Evolutionary conservation across 2,329 filamentous ascomycete species (phyloP).

Genomic region (Trichocomaceae sp.): DNA sequence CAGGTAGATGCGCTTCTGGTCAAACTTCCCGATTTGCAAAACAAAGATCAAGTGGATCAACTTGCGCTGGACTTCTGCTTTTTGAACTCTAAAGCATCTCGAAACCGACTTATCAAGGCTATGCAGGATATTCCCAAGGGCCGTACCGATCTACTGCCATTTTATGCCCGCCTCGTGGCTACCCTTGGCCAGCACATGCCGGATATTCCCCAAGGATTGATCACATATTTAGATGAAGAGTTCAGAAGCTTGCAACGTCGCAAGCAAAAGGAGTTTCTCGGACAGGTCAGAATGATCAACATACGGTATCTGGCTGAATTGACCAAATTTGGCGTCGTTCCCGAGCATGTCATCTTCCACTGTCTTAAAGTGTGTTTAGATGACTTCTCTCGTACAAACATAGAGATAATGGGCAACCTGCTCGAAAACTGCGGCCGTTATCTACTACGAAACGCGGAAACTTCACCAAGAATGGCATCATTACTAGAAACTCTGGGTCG

Average conservation of each 20-base stretch:
- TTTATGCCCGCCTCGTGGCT: conserved; percentile 86
- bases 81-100: conserved; percentile 93
- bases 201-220: conserved; percentile 85
- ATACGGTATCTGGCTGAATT: conserved; percentile 96
- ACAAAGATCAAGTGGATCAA: conserved; percentile 86
- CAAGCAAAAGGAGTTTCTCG: conserved; percentile 95
- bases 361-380: conserved; percentile 96
- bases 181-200: conserved; percentile 91
- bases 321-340: conserved; percentile 96
- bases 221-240: conserved; percentile 89
- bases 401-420: conserved; percentile 94
- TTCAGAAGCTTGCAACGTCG: conserved; percentile 93
- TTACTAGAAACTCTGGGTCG: conserved; percentile 92
- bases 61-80: conserved; percentile 96
- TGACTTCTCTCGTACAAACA: conserved; percentile 98
- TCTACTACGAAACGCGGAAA: conserved; percentile 84
- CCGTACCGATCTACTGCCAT: conserved; percentile 79
- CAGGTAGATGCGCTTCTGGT: conserved; percentile 88
- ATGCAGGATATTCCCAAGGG: conserved; percentile 93
- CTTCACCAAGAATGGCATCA: conserved; percentile 82
- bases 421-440: conserved; percentile 96
- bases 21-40: conserved; percentile 82
- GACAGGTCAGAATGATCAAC: conserved; percentile 86
- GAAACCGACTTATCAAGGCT: conserved; percentile 87
- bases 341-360: conserved; percentile 97